A percentile compares a stretch with the other conserved stretches of the same genome.
Conservation (phyloP, 345 rosid species). For the Ricinus communis region DNA sequence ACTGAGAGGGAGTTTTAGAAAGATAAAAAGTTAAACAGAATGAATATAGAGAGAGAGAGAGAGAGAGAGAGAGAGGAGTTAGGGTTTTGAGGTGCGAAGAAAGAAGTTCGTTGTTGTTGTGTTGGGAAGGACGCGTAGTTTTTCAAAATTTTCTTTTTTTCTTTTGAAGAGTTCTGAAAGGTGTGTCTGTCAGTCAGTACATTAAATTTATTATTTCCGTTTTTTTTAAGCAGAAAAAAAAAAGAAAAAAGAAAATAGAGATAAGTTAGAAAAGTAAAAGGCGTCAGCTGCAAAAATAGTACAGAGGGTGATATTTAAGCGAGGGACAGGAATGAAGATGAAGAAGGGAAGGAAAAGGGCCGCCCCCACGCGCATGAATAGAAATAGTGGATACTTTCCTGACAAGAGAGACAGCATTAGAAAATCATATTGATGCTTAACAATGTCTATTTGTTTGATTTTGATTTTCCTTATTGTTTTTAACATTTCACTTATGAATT, state of each 20-base stretch:
- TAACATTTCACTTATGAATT: no score
- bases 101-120: neutral
- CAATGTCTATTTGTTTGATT: no score
- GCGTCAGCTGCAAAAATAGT: neutral
- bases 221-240: neutral
- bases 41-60: neutral
- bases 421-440: no score
- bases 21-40: no score
- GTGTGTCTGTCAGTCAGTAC: constrained; percentile 18
- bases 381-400: neutral
- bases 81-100: constrained; percentile 45
- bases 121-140: constrained; percentile 43
- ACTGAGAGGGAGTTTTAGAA: no score
- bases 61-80: constrained; percentile 24
- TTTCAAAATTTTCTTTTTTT: neutral
- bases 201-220: neutral
- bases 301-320: no score
- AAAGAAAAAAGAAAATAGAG: constrained; percentile 20
- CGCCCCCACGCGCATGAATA: constrained; percentile 39
- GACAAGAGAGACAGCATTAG: no score
- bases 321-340: no score
- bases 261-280: constrained; percentile 10
- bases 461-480: no score
- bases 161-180: neutral
- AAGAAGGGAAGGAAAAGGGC: no score